phyloP scores from a whole-genome alignment of 1,284 basidiomycete genomes.

The Malassezia furfur region DNA sequence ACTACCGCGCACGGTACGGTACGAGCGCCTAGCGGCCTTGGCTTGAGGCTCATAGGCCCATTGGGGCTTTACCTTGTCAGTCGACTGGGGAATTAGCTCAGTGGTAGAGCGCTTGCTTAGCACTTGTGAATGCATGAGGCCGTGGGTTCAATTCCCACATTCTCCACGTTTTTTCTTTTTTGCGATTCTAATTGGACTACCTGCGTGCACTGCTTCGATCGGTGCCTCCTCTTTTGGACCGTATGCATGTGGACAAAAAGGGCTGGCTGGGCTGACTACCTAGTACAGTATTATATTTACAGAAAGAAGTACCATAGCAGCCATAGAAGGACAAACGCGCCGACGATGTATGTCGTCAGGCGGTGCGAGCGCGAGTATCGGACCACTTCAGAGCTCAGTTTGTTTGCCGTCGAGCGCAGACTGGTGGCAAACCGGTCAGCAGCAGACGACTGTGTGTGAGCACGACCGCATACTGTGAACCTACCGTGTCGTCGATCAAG shows the following conservation, averaged over 20 bases:
- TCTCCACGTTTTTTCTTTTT: constrained; percentile 14
- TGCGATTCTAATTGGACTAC: too few species aligned
- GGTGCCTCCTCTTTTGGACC: too few species aligned
- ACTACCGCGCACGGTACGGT: constrained; percentile 65
- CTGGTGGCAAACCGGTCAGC: constrained; percentile 32
- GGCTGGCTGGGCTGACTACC: too few species aligned
- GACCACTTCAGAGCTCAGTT: constrained; percentile 17
- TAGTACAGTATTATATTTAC: background rate
- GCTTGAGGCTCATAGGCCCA: background rate
- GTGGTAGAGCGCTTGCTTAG: constrained; percentile 24
- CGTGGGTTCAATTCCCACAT: constrained; percentile 23
- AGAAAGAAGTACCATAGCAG: constrained; percentile 31
- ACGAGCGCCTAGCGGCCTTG: background rate
- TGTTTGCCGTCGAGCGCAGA: constrained; percentile 18
- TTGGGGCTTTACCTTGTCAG: too few species aligned
- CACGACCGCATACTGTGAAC: constrained; percentile 1
- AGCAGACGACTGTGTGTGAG: constrained; percentile 17
- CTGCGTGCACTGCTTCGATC: too few species aligned
- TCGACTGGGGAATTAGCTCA: constrained; percentile 19
- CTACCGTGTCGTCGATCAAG: constrained; percentile 10
- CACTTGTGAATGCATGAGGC: constrained; percentile 18
- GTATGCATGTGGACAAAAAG: too few species aligned
- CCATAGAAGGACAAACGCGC: constrained; percentile 28
- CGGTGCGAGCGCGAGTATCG: constrained; percentile 27
- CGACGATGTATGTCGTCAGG: constrained; percentile 30